Base-by-base conservation (phyloP, 2,329 filamentous ascomycete species). In the Colletotrichum musicola region DNA sequence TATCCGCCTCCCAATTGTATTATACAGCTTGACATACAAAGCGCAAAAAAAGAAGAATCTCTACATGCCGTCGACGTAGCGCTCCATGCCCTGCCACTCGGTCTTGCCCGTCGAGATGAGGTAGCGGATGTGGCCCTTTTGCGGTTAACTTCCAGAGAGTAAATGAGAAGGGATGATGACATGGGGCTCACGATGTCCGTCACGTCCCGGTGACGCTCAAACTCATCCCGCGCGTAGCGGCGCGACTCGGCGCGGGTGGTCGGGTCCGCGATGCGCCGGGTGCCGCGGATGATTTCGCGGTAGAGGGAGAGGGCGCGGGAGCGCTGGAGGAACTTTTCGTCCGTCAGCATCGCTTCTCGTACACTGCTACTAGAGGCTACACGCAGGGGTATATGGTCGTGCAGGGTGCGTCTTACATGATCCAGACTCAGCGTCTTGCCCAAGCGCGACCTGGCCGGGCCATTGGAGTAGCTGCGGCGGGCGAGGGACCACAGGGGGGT, bases 101-200 rank as follows among this genome's bases (percentile, higher is more conserved):
- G 88, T 89, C 79, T 89, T 90, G 61, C 89, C 89, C 4, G 86
- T 90, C 10, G 88, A 90, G 66, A 90, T 77, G 44, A 91, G 83
- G 76, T 90, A 91, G 65, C 86, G 83, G 71, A 90, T 88, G 73
- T 91, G 89, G 71, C 80, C 78, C 87, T 89, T 69, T 16, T 4
- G 18, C 1, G 18, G 54, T 64, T 54, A 61, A 51, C 22, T 18
- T 25, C 18, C 9, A 18, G n/a, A n/a, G n/a, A n/a, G n/a, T n/a
- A n/a, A n/a, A n/a, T n/a, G n/a, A n/a, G n/a, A n/a, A n/a, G n/a
- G n/a, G n/a, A n/a, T n/a, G n/a, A n/a, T n/a, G n/a, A n/a, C n/a
- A n/a, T n/a, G n/a, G 30, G 30, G 7, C 85, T 53, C 77, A 89
- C 88, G 62, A 87, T 72, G 74, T 91, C 88, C 1, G 83, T 85